Conservation (phyloP, 2,329 filamentous ascomycete species). For the Pseudogymnoascus sp. region DNA sequence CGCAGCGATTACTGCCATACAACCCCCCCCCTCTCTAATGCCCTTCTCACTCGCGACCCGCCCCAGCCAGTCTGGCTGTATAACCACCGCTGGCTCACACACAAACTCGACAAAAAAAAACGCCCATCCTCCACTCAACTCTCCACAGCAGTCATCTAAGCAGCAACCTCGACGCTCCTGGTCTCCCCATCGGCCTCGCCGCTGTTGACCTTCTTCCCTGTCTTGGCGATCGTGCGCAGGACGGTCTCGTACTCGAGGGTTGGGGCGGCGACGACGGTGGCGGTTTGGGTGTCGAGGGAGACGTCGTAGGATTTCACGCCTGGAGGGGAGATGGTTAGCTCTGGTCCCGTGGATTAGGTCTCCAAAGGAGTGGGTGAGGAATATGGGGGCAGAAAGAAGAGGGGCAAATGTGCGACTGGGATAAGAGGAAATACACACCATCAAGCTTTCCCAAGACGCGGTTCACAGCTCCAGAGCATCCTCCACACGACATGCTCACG, state of each 20-base stretch:
- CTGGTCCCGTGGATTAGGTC: not conserved
- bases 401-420: constrained; percentile 2
- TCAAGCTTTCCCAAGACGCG: constrained; percentile 87
- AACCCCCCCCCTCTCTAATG: not conserved
- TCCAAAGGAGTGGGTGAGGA: constrained; percentile 2
- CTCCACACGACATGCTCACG: constrained; percentile 87
- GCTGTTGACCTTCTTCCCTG: constrained; percentile 81
- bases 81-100: not conserved
- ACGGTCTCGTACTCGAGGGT: constrained; percentile 70
- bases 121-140: not conserved
- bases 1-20: not conserved
- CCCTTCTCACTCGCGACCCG: no score
- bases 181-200: constrained; percentile 61
- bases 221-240: constrained; percentile 85
- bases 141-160: not conserved
- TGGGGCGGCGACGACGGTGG: constrained; percentile 63
- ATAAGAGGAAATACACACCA: constrained; percentile 45
- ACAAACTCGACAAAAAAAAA: not conserved
- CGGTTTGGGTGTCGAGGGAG: constrained; percentile 77
- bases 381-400: constrained; percentile 7
- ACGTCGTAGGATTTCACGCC: constrained; percentile 83
- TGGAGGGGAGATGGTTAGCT: constrained; percentile 33
- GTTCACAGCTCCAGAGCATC: constrained; percentile 91
- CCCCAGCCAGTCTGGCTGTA: not conserved
- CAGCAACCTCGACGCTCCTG: constrained; percentile 38